These are phyloP conservation scores for Suhomyces pyralidae DNA, from an alignment of 805 yeast species.

Conservation along the genomic window DNA sequence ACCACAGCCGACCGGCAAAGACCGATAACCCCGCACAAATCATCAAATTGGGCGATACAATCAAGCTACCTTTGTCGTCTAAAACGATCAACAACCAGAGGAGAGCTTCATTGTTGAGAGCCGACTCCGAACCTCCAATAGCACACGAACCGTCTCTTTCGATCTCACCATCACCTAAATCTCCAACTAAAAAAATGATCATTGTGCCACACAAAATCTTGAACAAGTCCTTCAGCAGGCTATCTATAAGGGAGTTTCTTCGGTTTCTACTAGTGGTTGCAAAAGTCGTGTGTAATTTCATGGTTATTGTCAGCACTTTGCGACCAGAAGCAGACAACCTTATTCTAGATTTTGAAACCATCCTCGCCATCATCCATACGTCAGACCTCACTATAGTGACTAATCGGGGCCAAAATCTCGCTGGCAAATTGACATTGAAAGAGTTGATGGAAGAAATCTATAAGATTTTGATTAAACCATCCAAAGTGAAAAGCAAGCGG, in stretches of 20 bases:
- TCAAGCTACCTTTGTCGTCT: conserved; percentile 17
- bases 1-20: not conserved
- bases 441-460: conserved; percentile 32
- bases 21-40: conserved; percentile 18
- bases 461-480: conserved; percentile 14
- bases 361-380: conserved; percentile 14
- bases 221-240: conserved; percentile 37
- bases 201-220: conserved; percentile 43
- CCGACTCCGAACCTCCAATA: not conserved
- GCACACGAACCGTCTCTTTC: not conserved
- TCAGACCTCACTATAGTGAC: not conserved
- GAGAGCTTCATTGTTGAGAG: conserved; percentile 7
- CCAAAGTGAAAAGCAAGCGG: conserved; percentile 6
- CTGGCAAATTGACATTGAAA: conserved; percentile 17
- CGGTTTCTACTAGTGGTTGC: conserved; percentile 35
- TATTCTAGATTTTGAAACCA: conserved; percentile 16
- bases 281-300: conserved; percentile 36
- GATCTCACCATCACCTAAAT: not conserved
- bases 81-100: conserved; percentile 15
- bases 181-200: conserved; percentile 21
- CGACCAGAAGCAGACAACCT: conserved; percentile 4
- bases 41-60: conserved; percentile 29
- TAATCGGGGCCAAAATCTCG: conserved; percentile 1
- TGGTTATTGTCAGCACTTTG: conserved; percentile 20
- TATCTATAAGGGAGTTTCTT: conserved; percentile 36